phyloP scores from a whole-genome alignment of 805 yeast species.

The Cyberlindnera sargentensis region DNA sequence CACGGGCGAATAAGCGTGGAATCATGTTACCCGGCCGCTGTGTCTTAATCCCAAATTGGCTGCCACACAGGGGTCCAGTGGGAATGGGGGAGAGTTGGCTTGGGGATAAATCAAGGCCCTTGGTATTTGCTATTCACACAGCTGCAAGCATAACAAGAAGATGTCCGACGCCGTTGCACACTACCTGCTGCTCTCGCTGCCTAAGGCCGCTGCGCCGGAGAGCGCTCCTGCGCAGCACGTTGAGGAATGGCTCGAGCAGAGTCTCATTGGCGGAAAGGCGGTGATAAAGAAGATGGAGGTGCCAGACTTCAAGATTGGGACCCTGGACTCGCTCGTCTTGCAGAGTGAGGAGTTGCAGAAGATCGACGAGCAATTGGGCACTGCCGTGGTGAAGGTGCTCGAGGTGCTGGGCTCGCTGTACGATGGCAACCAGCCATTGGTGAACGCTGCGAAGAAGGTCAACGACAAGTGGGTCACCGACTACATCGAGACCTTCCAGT shows the following conservation, averaged over 20 bases:
- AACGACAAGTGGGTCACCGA: constrained; percentile 50
- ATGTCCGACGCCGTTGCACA: constrained; percentile 31
- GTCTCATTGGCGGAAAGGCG: constrained; percentile 50
- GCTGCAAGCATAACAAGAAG: too few species aligned
- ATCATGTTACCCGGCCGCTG: too few species aligned
- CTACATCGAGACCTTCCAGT: constrained; percentile 67
- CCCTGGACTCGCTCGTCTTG: constrained; percentile 83
- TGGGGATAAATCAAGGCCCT: too few species aligned
- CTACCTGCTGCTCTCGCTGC: constrained; percentile 51
- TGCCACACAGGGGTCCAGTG: too few species aligned
- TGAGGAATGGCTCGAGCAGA: constrained; percentile 47
- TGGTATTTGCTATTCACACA: too few species aligned
- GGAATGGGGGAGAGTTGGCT: too few species aligned
- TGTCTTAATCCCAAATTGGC: too few species aligned
- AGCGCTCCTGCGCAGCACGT: constrained; percentile 35
- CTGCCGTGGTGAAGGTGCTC: constrained; percentile 63
- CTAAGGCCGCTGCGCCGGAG: constrained; percentile 48
- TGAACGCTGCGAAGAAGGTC: constrained; percentile 43
- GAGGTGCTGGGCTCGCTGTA: constrained; percentile 58
- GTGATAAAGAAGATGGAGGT: constrained; percentile 51
- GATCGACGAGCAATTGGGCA: constrained; percentile 69
- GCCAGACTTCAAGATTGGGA: constrained; percentile 90
- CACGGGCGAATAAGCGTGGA: too few species aligned
- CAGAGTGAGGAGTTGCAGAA: constrained; percentile 86
- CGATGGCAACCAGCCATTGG: constrained; percentile 33